Conservation (phyloP, 179 eudicot genomes). For the Vitellaria paradoxa region DNA sequence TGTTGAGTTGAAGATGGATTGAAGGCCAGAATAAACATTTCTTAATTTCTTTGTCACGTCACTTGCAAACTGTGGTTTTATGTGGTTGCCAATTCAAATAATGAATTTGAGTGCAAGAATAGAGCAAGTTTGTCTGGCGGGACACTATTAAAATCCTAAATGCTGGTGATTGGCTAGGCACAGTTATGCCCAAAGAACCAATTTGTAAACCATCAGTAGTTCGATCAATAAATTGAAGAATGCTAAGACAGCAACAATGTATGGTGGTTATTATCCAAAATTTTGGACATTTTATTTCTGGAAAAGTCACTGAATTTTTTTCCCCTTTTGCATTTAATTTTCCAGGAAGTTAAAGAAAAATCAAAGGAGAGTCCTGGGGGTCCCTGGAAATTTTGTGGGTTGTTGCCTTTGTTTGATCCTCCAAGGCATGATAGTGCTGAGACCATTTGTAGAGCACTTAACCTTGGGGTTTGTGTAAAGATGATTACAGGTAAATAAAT, state of each 20-base stretch:
- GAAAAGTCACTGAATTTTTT: background rate
- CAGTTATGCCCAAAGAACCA: background rate
- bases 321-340: background rate
- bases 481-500: conserved; percentile 62
- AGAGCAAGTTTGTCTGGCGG: background rate
- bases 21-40: background rate
- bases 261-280: background rate
- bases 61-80: background rate
- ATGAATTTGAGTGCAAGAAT: background rate
- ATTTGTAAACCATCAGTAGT: background rate
- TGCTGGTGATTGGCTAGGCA: background rate
- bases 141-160: background rate
- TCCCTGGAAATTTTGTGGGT: conserved; percentile 72
- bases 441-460: conserved; percentile 68
- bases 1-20: conserved; percentile 13
- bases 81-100: background rate
- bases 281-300: background rate
- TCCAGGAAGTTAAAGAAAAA: conserved; percentile 63
- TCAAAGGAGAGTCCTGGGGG: conserved; percentile 59
- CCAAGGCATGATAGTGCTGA: conserved; percentile 87
- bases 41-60: conserved; percentile 10
- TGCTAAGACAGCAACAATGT: background rate
- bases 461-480: conserved; percentile 83
- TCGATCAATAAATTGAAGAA: background rate
- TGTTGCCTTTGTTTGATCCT: conserved; percentile 80